A percentile compares a stretch with the other conserved stretches of the same genome.
phyloP scores from a whole-genome alignment of 495 filamentous ascomycete species.

The Tuber magnatum region DNA sequence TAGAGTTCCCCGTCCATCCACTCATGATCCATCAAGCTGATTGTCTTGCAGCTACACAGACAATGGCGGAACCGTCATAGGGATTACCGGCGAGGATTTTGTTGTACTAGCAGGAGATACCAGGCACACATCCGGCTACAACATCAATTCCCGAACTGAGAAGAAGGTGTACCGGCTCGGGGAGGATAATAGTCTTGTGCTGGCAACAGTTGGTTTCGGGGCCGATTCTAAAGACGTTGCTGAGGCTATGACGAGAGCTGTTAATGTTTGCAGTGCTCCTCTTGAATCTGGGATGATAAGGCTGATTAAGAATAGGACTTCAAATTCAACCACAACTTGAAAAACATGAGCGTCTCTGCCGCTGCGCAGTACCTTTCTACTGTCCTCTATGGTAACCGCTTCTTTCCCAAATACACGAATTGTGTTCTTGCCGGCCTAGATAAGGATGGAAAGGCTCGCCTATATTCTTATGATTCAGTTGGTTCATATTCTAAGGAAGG shows the following conservation, averaged over 20 bases:
- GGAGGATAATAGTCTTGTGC: conserved; percentile 72
- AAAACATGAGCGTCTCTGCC: conserved; percentile 73
- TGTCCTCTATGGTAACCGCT: conserved; percentile 91
- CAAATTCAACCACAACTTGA: conserved; percentile 41
- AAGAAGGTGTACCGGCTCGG: conserved; percentile 97
- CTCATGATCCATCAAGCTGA: conserved; percentile 22
- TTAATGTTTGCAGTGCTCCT: conserved; percentile 33
- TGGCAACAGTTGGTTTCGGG: conserved; percentile 91
- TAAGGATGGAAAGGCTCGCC: conserved; percentile 84
- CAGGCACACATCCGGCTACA: conserved; percentile 88
- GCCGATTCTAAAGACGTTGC: conserved; percentile 58
- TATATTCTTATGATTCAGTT: conserved; percentile 96
- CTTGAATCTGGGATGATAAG: neutral
- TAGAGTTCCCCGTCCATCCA: conserved; percentile 41
- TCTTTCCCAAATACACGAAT: conserved; percentile 95
- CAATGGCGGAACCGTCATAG: conserved; percentile 93
- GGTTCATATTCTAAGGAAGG: conserved; percentile 76
- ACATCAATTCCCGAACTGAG: conserved; percentile 89
- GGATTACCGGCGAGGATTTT: conserved; percentile 89
- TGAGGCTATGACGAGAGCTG: conserved; percentile 40
- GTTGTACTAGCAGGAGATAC: conserved; percentile 94
- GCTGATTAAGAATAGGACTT: conserved; percentile 36
- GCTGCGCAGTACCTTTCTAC: conserved; percentile 89
- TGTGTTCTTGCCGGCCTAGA: conserved; percentile 91
- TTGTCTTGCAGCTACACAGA: conserved; percentile 65